Percentiles rank a stretch among this genome's conserved stretches.
These are phyloP conservation scores for Marasmius sp. DNA, from an alignment of 1,284 basidiomycete genomes.

Conservation along the genomic window DNA sequence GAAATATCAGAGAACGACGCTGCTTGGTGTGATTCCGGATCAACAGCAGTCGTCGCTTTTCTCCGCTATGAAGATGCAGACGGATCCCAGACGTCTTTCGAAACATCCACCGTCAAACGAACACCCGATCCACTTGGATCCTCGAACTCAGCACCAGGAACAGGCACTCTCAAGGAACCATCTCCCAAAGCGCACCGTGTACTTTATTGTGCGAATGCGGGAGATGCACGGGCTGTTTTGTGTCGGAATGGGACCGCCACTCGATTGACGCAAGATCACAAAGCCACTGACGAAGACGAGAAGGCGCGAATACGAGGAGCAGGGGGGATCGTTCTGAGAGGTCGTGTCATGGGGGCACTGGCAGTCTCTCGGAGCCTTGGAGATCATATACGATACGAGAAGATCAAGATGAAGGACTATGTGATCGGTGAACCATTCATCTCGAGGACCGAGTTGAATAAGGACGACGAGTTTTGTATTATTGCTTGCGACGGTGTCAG, in stretches of 20 bases:
- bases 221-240: slow-evolving; percentile 76
- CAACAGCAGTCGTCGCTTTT: slow-evolving; percentile 84
- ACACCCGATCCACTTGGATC: slow-evolving; percentile 13
- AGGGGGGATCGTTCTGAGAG: slow-evolving; percentile 87
- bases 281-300: slow-evolving; percentile 83
- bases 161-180: slow-evolving; percentile 28
- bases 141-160: slow-evolving; percentile 25
- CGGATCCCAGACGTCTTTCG: slow-evolving; percentile 27
- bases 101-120: background rate
- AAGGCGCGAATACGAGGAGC: slow-evolving; percentile 85
- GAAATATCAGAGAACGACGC: slow-evolving; percentile 62
- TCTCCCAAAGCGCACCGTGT: slow-evolving; percentile 50
- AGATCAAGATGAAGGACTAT: slow-evolving; percentile 78
- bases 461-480: slow-evolving; percentile 81
- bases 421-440: slow-evolving; percentile 90
- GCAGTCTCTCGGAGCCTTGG: slow-evolving; percentile 84
- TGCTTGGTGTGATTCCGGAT: slow-evolving; percentile 78
- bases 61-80: slow-evolving; percentile 70
- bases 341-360: slow-evolving; percentile 83
- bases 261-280: slow-evolving; percentile 86
- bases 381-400: slow-evolving; percentile 54
- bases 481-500: slow-evolving; percentile 85
- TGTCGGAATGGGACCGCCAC: slow-evolving; percentile 78
- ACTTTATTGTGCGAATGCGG: slow-evolving; percentile 85
- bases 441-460: slow-evolving; percentile 75